phyloP scores from a whole-genome alignment of 495 filamentous ascomycete genomes.

The Xylaria castorea region DNA sequence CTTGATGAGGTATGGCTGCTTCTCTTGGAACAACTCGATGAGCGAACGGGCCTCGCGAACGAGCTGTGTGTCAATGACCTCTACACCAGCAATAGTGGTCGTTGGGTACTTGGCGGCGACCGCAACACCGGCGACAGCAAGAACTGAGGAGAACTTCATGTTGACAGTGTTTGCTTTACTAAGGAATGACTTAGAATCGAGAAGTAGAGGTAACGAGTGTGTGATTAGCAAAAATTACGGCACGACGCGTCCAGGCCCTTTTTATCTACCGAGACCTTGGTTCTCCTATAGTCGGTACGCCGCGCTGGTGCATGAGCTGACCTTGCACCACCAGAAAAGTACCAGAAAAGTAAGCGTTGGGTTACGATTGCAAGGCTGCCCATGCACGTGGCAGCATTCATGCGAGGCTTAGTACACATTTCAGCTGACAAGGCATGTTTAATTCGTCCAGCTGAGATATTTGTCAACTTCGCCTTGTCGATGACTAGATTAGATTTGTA shows the following conservation, averaged over 20 bases:
- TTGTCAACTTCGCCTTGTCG: constrained; percentile 20
- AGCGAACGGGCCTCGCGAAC: constrained; percentile 47
- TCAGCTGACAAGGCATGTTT: constrained; percentile 4
- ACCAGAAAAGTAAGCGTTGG: neutral
- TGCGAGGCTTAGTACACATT: constrained; percentile 22
- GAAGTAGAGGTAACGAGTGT: neutral
- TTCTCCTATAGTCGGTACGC: neutral
- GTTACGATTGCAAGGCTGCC: constrained; percentile 14
- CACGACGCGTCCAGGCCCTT: constrained; percentile 8
- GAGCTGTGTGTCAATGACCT: constrained; percentile 47
- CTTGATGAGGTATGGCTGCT: constrained; percentile 35
- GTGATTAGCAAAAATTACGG: neutral
- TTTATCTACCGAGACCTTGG: constrained; percentile 6
- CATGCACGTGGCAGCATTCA: constrained; percentile 15
- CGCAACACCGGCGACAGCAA: constrained; percentile 14
- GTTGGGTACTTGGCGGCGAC: constrained; percentile 17
- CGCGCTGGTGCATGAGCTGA: neutral
- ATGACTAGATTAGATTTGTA: constrained; percentile 5
- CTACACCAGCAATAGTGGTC: constrained; percentile 35
- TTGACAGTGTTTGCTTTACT: constrained; percentile 5
- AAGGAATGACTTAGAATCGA: neutral
- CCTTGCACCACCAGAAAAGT: constrained; percentile 5
- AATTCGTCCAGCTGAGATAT: constrained; percentile 13
- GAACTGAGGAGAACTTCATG: constrained; percentile 23
- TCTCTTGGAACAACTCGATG: constrained; percentile 36